Percentiles rank a stretch among this genome's conserved stretches.
Evolutionary conservation across 345 rosid species (phyloP).

Genomic region (Capsella bursapastoris): DNA sequence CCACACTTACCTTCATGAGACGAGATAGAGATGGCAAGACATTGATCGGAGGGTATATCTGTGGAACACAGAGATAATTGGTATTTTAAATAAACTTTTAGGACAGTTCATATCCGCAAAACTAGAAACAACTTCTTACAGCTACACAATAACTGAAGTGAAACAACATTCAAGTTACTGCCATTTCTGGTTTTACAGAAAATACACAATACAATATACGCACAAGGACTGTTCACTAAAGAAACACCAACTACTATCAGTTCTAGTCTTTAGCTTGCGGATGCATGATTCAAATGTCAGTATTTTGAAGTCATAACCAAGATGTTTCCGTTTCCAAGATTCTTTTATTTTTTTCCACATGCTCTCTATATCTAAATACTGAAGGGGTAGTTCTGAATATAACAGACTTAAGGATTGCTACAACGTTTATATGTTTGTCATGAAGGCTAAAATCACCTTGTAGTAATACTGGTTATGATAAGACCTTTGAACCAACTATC

Average conservation of each 20-base stretch:
- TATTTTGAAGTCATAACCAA: slow-evolving; percentile 5
- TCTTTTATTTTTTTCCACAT: not conserved
- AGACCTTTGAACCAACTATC: slow-evolving; percentile 19
- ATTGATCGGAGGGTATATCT: slow-evolving; percentile 95
- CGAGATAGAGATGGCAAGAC: slow-evolving; percentile 94
- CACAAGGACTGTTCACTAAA: not conserved
- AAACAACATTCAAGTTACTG: slow-evolving; percentile 10
- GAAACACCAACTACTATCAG: slow-evolving; percentile 14
- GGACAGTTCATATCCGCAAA: slow-evolving; percentile 6
- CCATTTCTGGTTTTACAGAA: slow-evolving; percentile 6
- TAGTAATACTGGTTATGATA: not conserved
- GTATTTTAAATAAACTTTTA: not conserved
- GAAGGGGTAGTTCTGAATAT: slow-evolving; percentile 14
- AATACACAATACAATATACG: not conserved
- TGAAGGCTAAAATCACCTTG: not conserved
- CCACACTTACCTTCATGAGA: slow-evolving; percentile 79
- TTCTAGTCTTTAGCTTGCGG: slow-evolving; percentile 10
- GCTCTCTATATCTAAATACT: slow-evolving; percentile 6
- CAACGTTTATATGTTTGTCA: not conserved
- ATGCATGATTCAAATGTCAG: slow-evolving; percentile 5
- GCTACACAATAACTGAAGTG: slow-evolving; percentile 20
- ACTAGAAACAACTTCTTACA: slow-evolving; percentile 8
- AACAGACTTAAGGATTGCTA: not conserved
- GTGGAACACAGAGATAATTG: slow-evolving; percentile 41
- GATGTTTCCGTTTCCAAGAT: slow-evolving; percentile 12